Evolutionary conservation across 2,329 filamentous ascomycete genomes (phyloP).

Genomic region (Penicillium thymicola): DNA sequence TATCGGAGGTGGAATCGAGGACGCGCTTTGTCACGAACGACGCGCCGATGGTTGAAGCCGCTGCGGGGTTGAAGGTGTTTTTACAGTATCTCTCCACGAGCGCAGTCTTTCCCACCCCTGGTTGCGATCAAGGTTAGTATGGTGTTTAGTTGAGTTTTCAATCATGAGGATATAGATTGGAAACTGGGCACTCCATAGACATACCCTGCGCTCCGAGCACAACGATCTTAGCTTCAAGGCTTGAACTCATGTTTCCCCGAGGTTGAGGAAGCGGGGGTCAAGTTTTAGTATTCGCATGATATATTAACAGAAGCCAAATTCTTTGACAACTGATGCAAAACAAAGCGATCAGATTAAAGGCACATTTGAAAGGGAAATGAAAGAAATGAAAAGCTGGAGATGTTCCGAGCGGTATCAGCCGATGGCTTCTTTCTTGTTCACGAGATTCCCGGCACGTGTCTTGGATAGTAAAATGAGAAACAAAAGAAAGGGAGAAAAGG

Average conservation of each 20-base stretch:
- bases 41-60: conserved; percentile 69
- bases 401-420: not conserved
- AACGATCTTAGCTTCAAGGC: conserved; percentile 53
- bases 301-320: conserved; percentile 7
- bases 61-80: conserved; percentile 44
- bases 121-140: not conserved
- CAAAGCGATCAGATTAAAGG: not conserved
- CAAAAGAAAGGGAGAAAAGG: not conserved
- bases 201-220: conserved; percentile 51
- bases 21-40: conserved; percentile 78
- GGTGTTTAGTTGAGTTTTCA: not conserved
- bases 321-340: not conserved
- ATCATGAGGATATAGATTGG: not conserved
- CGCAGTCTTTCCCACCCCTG: conserved; percentile 53
- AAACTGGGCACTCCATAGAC: not conserved
- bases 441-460: not conserved
- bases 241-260: conserved; percentile 44
- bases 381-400: not conserved
- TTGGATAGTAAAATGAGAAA: not conserved
- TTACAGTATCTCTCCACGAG: conserved; percentile 51
- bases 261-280: conserved; percentile 26
- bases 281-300: conserved; percentile 32
- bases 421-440: not conserved
- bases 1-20: conserved; percentile 78
- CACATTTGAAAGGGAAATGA: not conserved